Evolutionary conservation across 176 grass and related monocot genomes (phyloP), one percentile per base, ranked within the genome.

Genomic region (Phoenix roebelenii): DNA sequence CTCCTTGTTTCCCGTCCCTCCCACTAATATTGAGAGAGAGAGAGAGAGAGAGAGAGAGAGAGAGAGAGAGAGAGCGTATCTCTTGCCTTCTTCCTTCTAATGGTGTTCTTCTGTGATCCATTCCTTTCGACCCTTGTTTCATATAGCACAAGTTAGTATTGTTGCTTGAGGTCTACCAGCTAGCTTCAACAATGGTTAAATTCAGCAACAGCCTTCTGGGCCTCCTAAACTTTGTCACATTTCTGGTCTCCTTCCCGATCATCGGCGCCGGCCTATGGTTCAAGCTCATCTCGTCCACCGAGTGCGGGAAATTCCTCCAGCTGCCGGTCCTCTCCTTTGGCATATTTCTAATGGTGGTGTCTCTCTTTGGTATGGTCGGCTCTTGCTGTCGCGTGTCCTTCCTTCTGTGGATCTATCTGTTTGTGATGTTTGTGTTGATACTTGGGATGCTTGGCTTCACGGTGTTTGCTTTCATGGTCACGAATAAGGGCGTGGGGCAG

Each of bases 361-460:
- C 83, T 32, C 58, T 92, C 49, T 25, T 75, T 50, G 88, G 76
- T 3, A 29, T 92, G 51, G 67, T 68, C 10, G 80, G 88, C 22
- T 65, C 88, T 6, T 81, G 83, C 64, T 83, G 76, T 44, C 63
- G 79, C 57, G 57, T 71, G 49, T 58, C 70, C 52, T 78, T 71
- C 61, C 81, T 87, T 57, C 72, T 92, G 22, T 83, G 83, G 83
- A 71, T 58, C 25, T 91, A 91, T 72, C 72, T 83, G 3, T 0
- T 26, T 9, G 52, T 19, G 72, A 63, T 87, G 61, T 91, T 91
- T 64, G 16, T 87, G 19, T 57, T 83, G 61, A 54, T 86, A 57
- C 14, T 83, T 63, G 76, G 51, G 72, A 86, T 87, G 83, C 76
- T 92, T 69, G n/a, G 50, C 54, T n/a, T 74, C 69, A 77, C 76